Evolutionary conservation across 108 stramenopile species (phyloP).

Genomic region (Cyclotella kingstonii): DNA sequence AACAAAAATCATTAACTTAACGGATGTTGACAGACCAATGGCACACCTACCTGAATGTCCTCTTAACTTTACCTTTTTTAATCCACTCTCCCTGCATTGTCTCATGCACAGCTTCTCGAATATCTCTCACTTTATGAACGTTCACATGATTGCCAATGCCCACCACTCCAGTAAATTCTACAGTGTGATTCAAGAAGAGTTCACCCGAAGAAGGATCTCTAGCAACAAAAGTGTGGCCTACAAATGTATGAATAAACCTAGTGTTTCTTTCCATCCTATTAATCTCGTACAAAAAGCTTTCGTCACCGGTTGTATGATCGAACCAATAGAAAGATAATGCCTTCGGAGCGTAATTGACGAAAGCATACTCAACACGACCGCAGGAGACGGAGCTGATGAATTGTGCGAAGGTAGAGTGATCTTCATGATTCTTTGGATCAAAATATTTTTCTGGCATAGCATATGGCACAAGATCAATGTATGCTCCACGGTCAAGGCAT

Average conservation of each 20-base stretch:
- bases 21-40: neutral
- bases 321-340: conserved; percentile 55
- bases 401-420: conserved; percentile 17
- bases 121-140: conserved; percentile 31
- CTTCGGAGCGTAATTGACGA: conserved; percentile 56
- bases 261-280: conserved; percentile 56
- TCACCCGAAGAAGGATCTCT: conserved; percentile 35
- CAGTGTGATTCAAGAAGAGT: conserved; percentile 38
- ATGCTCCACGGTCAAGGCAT: conserved; percentile 48
- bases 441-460: conserved; percentile 45
- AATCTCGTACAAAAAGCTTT: conserved; percentile 21
- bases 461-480: conserved; percentile 24
- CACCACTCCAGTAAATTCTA: conserved; percentile 46
- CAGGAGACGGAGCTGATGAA: conserved; percentile 36
- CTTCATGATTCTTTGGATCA: conserved; percentile 18
- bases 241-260: conserved; percentile 46
- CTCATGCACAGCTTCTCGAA: conserved; percentile 43
- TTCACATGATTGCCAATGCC: conserved; percentile 55
- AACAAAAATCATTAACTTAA: neutral
- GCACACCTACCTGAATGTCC: conserved; percentile 46
- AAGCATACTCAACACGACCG: conserved; percentile 49
- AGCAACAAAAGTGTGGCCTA: conserved; percentile 59
- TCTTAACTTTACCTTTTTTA: conserved; percentile 46
- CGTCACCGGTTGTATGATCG: conserved; percentile 1
- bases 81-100: conserved; percentile 53